A percentile compares a stretch with the other conserved stretches of the same genome.
Conservation (phyloP, 805 yeast genomes). For the Barnettozyma salicaria region DNA sequence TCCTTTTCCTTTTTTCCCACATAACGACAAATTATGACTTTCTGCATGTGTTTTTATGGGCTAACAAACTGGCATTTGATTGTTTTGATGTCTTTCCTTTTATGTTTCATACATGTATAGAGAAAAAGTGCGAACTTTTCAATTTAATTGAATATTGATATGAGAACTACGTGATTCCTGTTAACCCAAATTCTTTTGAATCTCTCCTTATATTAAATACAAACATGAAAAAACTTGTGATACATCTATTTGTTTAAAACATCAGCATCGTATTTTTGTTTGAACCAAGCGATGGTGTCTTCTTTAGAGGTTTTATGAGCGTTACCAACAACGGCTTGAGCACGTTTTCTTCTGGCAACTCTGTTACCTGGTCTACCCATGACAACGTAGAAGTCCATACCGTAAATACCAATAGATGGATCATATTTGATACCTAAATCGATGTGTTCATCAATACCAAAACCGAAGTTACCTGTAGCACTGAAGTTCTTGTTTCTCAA, state of each 20-base stretch:
- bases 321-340: slow-evolving; percentile 83
- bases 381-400: slow-evolving; percentile 99
- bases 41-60: too few relatives aligned
- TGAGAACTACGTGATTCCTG: too few relatives aligned
- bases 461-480: slow-evolving; percentile 99
- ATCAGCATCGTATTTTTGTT: slow-evolving; percentile 99
- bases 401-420: slow-evolving; percentile 99
- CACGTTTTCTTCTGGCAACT: slow-evolving; percentile 98
- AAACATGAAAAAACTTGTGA: slow-evolving; percentile 14
- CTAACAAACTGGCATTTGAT: too few relatives aligned
- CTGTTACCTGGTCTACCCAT: slow-evolving; percentile 99
- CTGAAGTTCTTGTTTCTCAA: slow-evolving; percentile 92
- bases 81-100: too few relatives aligned
- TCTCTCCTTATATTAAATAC: slow-evolving; percentile 18
- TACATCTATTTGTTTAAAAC: slow-evolving; percentile 70
- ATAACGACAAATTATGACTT: too few relatives aligned
- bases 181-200: slow-evolving; percentile 5
- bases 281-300: slow-evolving; percentile 97
- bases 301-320: slow-evolving; percentile 86
- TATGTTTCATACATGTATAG: too few relatives aligned
- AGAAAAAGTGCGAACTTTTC: too few relatives aligned
- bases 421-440: slow-evolving; percentile 99
- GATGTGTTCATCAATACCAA: slow-evolving; percentile 99
- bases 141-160: too few relatives aligned
- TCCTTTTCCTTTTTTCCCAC: too few relatives aligned